phyloP scores from a whole-genome alignment of 495 filamentous ascomycete genomes.

The Collariella sp. region DNA sequence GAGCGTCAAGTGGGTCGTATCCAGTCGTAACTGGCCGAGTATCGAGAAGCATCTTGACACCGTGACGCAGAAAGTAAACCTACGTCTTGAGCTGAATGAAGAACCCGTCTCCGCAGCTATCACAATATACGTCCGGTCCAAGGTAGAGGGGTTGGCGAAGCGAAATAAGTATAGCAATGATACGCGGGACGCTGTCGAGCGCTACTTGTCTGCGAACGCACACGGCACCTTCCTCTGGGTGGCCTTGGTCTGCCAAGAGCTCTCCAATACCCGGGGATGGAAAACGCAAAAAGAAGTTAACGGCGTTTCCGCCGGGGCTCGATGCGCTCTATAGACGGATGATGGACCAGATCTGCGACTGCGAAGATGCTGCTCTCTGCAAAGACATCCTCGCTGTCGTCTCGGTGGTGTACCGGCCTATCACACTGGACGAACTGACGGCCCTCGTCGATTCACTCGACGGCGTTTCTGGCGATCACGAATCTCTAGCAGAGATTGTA shows the following conservation, averaged over 20 bases:
- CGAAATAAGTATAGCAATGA: neutral
- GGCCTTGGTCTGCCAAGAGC: neutral
- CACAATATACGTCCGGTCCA: neutral
- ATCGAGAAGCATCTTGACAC: constrained; percentile 6
- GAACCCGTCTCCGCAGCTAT: constrained; percentile 2
- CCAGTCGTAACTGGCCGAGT: constrained; percentile 15
- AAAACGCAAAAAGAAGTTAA: constrained; percentile 10
- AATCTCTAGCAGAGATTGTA: constrained; percentile 8
- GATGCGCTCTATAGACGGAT: constrained; percentile 20
- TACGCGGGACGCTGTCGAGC: neutral
- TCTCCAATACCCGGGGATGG: neutral
- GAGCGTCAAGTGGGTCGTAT: constrained; percentile 23
- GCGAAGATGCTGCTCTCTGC: neutral
- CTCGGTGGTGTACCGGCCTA: constrained; percentile 11
- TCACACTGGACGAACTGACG: constrained; percentile 13
- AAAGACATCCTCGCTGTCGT: constrained; percentile 9
- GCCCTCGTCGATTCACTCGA: neutral
- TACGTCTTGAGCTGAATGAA: constrained; percentile 13
- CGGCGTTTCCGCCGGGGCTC: constrained; percentile 14
- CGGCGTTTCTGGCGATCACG: neutral
- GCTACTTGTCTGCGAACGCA: neutral
- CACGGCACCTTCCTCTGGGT: constrained; percentile 1
- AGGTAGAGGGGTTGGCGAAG: neutral
- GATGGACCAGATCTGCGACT: neutral
- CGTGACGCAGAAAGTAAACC: constrained; percentile 1